phyloP scores from a whole-genome alignment of 768 basidiomycete genomes.

The Pholiota molesta region DNA sequence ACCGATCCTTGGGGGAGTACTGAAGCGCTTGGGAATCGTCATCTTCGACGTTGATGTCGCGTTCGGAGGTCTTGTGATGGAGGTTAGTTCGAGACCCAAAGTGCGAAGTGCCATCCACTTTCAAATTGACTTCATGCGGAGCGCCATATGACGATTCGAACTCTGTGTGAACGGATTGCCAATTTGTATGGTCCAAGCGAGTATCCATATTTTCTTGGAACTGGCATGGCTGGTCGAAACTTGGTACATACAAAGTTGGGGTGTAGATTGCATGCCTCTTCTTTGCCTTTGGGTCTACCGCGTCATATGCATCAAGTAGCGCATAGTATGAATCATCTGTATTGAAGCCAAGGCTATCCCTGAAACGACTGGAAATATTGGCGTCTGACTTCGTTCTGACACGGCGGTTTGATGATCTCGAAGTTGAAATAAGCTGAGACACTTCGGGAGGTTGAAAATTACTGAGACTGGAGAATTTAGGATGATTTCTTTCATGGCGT shows the following conservation, averaged over 20 bases:
- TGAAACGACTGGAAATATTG: neutral
- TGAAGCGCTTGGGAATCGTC: neutral
- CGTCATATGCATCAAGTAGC: conserved; percentile 14
- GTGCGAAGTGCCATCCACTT: neutral
- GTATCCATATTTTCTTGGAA: neutral
- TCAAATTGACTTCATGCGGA: neutral
- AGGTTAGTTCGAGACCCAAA: neutral
- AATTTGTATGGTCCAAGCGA: neutral
- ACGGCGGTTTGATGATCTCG: neutral
- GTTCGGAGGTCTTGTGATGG: neutral
- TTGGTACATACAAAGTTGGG: conserved; percentile 29
- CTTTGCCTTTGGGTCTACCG: conserved; percentile 19
- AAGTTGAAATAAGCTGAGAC: neutral
- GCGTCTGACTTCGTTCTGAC: neutral
- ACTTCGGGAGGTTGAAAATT: conserved; percentile 1
- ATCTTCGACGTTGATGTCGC: neutral
- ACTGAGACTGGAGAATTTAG: conserved; percentile 13
- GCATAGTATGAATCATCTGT: conserved; percentile 17
- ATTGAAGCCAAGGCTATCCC: neutral
- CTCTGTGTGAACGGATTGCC: neutral
- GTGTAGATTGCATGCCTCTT: conserved; percentile 45
- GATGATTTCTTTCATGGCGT: conserved; percentile 7
- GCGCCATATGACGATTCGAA: neutral
- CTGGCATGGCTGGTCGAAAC: conserved; percentile 20
- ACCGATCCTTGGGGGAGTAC: neutral